These are phyloP conservation scores for Gymnopilus dilepis DNA, from an alignment of 768 basidiomycete genomes.

Conservation along the genomic window DNA sequence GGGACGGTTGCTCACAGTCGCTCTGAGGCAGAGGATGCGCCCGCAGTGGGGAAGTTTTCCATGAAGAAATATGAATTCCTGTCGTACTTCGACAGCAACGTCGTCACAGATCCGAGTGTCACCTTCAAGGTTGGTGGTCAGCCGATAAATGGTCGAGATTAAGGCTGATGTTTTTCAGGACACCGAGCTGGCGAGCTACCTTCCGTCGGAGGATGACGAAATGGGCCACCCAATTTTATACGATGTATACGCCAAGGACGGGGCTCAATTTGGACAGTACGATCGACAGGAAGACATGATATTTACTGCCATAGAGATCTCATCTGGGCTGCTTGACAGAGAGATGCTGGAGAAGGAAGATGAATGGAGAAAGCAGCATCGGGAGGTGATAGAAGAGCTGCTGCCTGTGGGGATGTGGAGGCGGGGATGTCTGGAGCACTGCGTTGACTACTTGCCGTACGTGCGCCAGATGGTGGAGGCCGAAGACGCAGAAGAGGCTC, in stretches of 20 bases:
- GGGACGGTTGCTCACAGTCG: neutral
- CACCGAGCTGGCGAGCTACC: constrained; percentile 38
- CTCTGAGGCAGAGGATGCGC: neutral
- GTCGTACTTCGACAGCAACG: constrained; percentile 61
- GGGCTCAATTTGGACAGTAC: constrained; percentile 37
- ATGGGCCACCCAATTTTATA: constrained; percentile 53
- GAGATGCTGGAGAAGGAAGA: constrained; percentile 20
- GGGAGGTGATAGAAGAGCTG: constrained; percentile 49
- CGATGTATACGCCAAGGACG: constrained; percentile 33
- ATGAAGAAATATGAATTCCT: constrained; percentile 20
- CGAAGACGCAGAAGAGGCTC: constrained; percentile 62
- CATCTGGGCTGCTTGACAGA: constrained; percentile 45
- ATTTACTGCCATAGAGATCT: constrained; percentile 48
- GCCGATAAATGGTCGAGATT: neutral
- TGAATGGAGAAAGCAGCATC: constrained; percentile 13
- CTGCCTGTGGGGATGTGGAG: constrained; percentile 47
- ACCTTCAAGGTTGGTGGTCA: constrained; percentile 23
- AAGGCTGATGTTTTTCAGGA: constrained; percentile 27
- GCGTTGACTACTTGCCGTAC: constrained; percentile 74
- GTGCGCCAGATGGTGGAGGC: constrained; percentile 65
- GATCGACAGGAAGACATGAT: constrained; percentile 56
- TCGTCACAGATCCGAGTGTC: constrained; percentile 36
- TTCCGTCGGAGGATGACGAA: constrained; percentile 58
- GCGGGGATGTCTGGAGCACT: constrained; percentile 51
- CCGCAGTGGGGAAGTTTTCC: neutral